Evolutionary conservation across 2,329 filamentous ascomycete species (phyloP).

Genomic region (Colletotrichum lindemuthianum): DNA sequence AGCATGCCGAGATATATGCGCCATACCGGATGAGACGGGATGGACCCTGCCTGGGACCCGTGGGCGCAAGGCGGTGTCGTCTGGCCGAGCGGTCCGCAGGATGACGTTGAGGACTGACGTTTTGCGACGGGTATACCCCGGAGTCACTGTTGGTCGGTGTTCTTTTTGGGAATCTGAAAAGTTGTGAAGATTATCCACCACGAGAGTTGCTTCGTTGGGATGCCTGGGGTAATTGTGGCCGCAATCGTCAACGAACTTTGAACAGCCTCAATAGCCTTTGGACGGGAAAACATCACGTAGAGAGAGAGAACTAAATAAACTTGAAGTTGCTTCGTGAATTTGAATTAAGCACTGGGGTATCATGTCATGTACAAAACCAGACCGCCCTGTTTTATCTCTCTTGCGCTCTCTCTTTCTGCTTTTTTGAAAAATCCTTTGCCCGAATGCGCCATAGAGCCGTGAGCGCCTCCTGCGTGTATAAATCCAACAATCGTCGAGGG

Average conservation of each 20-base stretch:
- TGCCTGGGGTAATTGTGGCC: too few relatives aligned
- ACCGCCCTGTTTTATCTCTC: slow-evolving; percentile 5
- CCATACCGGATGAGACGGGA: background rate
- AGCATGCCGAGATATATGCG: background rate
- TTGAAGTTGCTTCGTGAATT: slow-evolving; percentile 6
- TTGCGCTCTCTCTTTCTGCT: background rate
- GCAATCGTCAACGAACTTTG: background rate
- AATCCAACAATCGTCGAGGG: background rate
- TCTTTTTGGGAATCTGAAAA: background rate
- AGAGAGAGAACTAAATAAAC: background rate
- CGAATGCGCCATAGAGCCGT: slow-evolving; percentile 9
- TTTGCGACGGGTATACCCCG: background rate
- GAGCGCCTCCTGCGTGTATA: slow-evolving; percentile 17
- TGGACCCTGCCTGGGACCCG: background rate
- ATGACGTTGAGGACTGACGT: background rate
- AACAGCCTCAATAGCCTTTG: background rate
- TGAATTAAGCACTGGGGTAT: slow-evolving; percentile 34
- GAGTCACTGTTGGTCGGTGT: background rate
- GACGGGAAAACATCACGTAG: background rate
- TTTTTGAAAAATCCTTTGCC: slow-evolving; percentile 13
- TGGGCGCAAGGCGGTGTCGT: background rate
- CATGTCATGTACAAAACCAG: slow-evolving; percentile 31
- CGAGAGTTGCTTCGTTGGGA: too few relatives aligned
- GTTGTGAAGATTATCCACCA: too few relatives aligned
- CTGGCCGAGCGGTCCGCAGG: background rate